A percentile compares a stretch with the other conserved stretches of the same genome.
Evolutionary conservation across 73 alveolate species (phyloP).

Genomic region (Diophrys sp.): DNA sequence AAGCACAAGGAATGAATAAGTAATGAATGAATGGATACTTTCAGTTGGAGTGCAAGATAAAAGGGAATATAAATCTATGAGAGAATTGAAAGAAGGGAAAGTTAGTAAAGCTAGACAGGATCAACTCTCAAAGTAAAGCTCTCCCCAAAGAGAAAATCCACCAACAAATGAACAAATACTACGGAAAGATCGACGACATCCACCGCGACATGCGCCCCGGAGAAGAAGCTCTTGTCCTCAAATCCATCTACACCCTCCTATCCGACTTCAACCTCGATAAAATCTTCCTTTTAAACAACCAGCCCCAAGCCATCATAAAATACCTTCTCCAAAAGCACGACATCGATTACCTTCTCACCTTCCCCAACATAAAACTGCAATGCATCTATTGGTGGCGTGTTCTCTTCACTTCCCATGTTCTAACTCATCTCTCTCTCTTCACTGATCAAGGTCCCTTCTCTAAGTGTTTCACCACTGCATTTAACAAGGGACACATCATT

Average conservation of each 20-base stretch:
- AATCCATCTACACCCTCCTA: background rate
- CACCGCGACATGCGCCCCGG: conserved; percentile 1
- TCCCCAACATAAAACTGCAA: background rate
- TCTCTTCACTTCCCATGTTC: background rate
- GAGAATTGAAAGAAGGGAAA: background rate
- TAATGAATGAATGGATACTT: background rate
- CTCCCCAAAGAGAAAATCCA: background rate
- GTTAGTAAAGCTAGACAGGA: too few relatives aligned
- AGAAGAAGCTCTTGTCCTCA: background rate
- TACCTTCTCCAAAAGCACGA: background rate
- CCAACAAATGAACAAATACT: background rate
- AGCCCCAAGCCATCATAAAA: background rate
- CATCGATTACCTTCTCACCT: background rate
- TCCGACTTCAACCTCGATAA: background rate
- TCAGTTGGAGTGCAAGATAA: background rate
- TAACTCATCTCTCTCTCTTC: background rate
- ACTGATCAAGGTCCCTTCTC: background rate
- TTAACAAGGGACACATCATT: background rate
- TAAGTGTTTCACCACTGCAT: background rate
- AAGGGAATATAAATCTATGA: background rate
- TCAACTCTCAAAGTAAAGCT: background rate
- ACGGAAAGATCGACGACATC: background rate
- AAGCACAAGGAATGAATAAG: too few relatives aligned
- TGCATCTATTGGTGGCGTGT: background rate
- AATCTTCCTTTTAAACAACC: too few relatives aligned